Conservation (phyloP, 768 basidiomycete species). For the Boletus reticuloceps region DNA sequence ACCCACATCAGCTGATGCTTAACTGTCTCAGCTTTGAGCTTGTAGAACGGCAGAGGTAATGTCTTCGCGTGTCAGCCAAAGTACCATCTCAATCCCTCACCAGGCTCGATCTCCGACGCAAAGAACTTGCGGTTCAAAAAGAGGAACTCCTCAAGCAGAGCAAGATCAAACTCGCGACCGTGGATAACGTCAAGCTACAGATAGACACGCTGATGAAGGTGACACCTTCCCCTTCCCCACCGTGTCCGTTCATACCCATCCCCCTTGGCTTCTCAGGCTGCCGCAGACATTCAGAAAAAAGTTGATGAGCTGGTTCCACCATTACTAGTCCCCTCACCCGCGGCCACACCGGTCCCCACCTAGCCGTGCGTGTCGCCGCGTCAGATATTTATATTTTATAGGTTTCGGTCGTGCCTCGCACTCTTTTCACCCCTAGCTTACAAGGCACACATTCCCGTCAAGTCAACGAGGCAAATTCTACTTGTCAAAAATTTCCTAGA, state of each 20-base stretch:
- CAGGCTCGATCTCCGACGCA: slow-evolving; percentile 70
- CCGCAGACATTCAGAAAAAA: slow-evolving; percentile 71
- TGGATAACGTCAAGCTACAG: slow-evolving; percentile 77
- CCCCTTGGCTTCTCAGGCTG: slow-evolving; percentile 44
- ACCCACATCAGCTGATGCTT: slow-evolving; percentile 84
- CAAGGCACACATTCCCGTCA: neutral
- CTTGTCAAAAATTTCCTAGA: slow-evolving; percentile 24
- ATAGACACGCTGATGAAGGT: slow-evolving; percentile 79
- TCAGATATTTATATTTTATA: neutral
- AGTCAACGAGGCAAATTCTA: slow-evolving; percentile 13
- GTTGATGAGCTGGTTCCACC: slow-evolving; percentile 64
- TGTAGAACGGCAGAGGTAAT: slow-evolving; percentile 81
- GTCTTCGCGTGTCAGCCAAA: neutral
- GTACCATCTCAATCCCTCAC: slow-evolving; percentile 1
- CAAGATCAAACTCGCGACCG: slow-evolving; percentile 64
- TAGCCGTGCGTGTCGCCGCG: slow-evolving; percentile 5
- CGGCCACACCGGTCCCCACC: slow-evolving; percentile 24
- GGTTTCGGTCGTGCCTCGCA: slow-evolving; percentile 1
- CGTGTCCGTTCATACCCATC: slow-evolving; percentile 10
- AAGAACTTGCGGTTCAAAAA: slow-evolving; percentile 66
- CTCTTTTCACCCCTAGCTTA: neutral
- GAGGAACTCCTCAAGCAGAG: slow-evolving; percentile 80
- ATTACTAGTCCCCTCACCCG: slow-evolving; percentile 27
- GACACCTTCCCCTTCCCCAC: neutral
- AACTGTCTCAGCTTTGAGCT: slow-evolving; percentile 86